Base-by-base conservation (phyloP, 1,284 basidiomycete species). In the Ceratobasidium sp. region DNA sequence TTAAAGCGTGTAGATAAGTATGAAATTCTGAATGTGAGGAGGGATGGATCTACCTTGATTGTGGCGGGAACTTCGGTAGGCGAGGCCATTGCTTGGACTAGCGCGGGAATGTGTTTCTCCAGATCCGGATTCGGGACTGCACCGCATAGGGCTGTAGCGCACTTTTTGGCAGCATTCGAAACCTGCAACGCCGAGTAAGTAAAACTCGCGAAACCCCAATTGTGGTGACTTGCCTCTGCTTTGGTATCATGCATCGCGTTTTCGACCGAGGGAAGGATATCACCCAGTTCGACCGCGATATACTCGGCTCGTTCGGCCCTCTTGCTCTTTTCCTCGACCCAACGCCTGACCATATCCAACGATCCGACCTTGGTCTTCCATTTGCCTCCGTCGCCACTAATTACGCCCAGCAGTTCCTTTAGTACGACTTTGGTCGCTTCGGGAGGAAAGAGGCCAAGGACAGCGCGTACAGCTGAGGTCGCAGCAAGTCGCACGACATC, bases 201-300 rank as follows among this genome's bases (percentile, higher is more conserved):
- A 18, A 26, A 69, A 69, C 26, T 60, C 62, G 50, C 71, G 48
- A 48, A 9, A 46, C 50, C 36, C n/a, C 21, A 26, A 59, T 59
- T 41, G 43, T 28, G 16, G 39, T 76, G 21, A 26, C 84, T 74
- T 71, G 95, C 95, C 86, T 99, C 97, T 76, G 89, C 83, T 82
- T 98, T 99, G 76, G 97, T 98, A 82, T 99, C 97, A 80, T 97
- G 95, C 96, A 99, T 97, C 14, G 94, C 90, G 59, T 83, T 84
- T 79, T 97, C 96, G 34, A 99, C 89, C 77, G 90, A 90, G 16
- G 96, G 97, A 60, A 98, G 88, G 58, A 94, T 88, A 43, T 85
- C 83, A 21, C 89, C 96, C 45, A 99, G 85, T 79, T 97, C 90
- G 65, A 89, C 88, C 52, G 94, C 96, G 69, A 98, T 91, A 77